Conservation (phyloP, 2,329 filamentous ascomycete genomes). For the Pyricularia pennisetigena region DNA sequence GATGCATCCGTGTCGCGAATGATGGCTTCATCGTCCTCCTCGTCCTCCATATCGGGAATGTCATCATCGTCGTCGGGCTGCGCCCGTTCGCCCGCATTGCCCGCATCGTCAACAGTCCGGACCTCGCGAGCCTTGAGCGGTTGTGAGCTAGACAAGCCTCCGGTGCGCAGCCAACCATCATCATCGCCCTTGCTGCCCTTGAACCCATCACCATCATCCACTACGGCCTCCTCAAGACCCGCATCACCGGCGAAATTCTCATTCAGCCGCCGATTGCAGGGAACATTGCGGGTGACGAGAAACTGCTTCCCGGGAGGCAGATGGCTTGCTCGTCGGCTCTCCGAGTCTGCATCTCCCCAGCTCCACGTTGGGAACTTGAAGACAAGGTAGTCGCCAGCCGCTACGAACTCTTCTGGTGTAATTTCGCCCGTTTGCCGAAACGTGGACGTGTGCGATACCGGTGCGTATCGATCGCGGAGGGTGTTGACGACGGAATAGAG, state of each 20-base stretch:
- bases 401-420: conserved; percentile 92
- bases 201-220: conserved; percentile 66
- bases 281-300: conserved; percentile 86
- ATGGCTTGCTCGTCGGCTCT: conserved; percentile 66
- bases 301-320: conserved; percentile 90
- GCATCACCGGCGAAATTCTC: conserved; percentile 88
- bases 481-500: conserved; percentile 88
- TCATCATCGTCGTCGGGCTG: conserved; percentile 65
- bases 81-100: conserved; percentile 71
- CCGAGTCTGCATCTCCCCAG: conserved; percentile 83
- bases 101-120: conserved; percentile 78
- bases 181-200: conserved; percentile 42
- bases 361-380: conserved; percentile 99
- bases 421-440: conserved; percentile 93
- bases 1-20: conserved; percentile 61
- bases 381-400: conserved; percentile 92
- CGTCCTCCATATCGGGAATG: conserved; percentile 97
- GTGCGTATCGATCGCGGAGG: conserved; percentile 84
- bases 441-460: conserved; percentile 80
- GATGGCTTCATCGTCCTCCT: conserved; percentile 94
- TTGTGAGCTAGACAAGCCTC: conserved; percentile 65
- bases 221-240: conserved; percentile 76
- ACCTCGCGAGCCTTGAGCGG: conserved; percentile 73
- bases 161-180: conserved; percentile 87
- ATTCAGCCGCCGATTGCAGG: conserved; percentile 82